phyloP scores from a whole-genome alignment of 805 yeast species.

The Naumovozyma baii region DNA sequence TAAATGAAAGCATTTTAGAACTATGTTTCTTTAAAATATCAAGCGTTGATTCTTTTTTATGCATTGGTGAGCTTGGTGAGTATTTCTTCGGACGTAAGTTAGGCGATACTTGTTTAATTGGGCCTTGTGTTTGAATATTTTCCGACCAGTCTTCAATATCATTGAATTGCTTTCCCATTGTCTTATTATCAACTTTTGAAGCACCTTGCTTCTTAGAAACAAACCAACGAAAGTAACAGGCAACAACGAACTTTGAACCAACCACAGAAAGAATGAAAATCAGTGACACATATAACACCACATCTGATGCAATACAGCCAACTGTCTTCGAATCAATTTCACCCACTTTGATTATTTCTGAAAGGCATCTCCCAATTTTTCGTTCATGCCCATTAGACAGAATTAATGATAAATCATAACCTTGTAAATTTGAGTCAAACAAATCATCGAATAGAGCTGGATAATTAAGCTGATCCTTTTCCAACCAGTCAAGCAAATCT shows the following conservation, averaged over 20 bases:
- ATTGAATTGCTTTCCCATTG: constrained; percentile 53
- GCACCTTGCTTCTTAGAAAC: constrained; percentile 78
- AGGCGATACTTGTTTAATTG: constrained; percentile 42
- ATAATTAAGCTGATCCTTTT: constrained; percentile 54
- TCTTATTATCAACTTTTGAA: constrained; percentile 44
- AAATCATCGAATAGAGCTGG: constrained; percentile 65
- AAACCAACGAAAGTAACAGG: constrained; percentile 83
- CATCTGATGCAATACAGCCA: constrained; percentile 86
- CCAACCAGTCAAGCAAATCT: constrained; percentile 66
- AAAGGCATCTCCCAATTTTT: constrained; percentile 67
- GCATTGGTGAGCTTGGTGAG: constrained; percentile 19
- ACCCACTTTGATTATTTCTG: constrained; percentile 84
- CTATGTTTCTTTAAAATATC: constrained; percentile 33
- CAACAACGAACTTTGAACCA: constrained; percentile 65
- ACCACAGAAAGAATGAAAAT: constrained; percentile 80
- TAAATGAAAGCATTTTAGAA: constrained; percentile 22
- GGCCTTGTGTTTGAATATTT: constrained; percentile 42
- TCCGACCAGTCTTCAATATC: constrained; percentile 83
- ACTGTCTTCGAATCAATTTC: constrained; percentile 78
- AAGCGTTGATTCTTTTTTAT: constrained; percentile 24
- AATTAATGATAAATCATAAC: constrained; percentile 73
- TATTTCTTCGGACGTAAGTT: constrained; percentile 41
- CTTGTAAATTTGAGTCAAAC: constrained; percentile 43
- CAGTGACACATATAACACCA: constrained; percentile 72
- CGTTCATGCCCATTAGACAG: constrained; percentile 57